A percentile compares a stretch with the other conserved stretches of the same genome.
These are phyloP conservation scores for Penicillium sclerotigenum DNA, from an alignment of 2,329 filamentous ascomycete genomes.

Conservation along the genomic window DNA sequence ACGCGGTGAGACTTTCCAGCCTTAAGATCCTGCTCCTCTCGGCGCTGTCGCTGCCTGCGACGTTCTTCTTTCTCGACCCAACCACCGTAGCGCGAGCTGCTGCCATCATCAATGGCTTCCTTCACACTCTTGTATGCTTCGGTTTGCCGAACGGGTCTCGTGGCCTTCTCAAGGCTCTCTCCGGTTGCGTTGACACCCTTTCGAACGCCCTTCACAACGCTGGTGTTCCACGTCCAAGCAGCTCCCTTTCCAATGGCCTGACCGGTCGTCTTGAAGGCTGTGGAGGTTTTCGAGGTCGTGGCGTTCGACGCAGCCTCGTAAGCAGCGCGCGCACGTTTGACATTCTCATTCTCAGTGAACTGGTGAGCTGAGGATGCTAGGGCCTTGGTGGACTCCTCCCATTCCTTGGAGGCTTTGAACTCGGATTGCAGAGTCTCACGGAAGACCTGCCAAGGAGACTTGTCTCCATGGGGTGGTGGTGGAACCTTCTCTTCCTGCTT, in stretches of 20 bases:
- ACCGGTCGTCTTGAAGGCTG: slow-evolving; percentile 80
- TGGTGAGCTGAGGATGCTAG: slow-evolving; percentile 84
- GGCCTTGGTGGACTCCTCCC: slow-evolving; percentile 98
- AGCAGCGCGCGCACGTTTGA: slow-evolving; percentile 78
- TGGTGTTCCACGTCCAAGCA: slow-evolving; percentile 95
- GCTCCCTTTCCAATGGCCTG: slow-evolving; percentile 85
- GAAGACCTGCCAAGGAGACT: slow-evolving; percentile 98
- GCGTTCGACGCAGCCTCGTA: slow-evolving; percentile 84
- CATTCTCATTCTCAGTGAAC: slow-evolving; percentile 87
- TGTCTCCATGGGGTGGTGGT: slow-evolving; percentile 94
- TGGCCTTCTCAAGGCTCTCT: slow-evolving; percentile 87
- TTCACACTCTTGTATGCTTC: slow-evolving; percentile 94
- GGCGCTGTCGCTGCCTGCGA: slow-evolving; percentile 69
- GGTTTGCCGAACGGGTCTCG: slow-evolving; percentile 86
- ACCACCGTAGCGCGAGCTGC: slow-evolving; percentile 90
- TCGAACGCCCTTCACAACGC: slow-evolving; percentile 85
- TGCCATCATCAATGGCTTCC: slow-evolving; percentile 94
- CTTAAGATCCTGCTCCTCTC: slow-evolving; percentile 62
- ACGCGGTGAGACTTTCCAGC: slow-evolving; percentile 46
- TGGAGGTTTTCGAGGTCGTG: slow-evolving; percentile 72
- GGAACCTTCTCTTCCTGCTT: slow-evolving; percentile 67
- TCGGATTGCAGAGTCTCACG: slow-evolving; percentile 91
- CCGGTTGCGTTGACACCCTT: slow-evolving; percentile 83
- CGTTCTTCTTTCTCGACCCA: slow-evolving; percentile 97
- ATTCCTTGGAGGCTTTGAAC: slow-evolving; percentile 96